Evolutionary conservation across 1,284 basidiomycete species (phyloP).

Genomic region (Trichosporon coremiiforme): DNA sequence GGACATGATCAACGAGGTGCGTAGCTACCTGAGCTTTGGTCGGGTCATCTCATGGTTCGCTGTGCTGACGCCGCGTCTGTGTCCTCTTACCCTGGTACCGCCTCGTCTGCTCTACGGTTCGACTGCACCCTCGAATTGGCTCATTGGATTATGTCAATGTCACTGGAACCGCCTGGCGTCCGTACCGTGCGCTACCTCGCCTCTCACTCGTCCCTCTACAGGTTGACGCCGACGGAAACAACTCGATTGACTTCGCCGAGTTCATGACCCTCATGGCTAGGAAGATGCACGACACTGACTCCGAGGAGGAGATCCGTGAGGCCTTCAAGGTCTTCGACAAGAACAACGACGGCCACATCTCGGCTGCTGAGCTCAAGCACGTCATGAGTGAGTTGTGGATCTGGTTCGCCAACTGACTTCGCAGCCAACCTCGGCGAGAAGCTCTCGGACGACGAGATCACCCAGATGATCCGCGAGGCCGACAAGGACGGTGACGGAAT

Average conservation of each 20-base stretch:
- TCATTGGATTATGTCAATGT: not conserved
- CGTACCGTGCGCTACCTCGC: not conserved
- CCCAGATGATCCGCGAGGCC: constrained; percentile 98
- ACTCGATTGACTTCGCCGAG: constrained; percentile 94
- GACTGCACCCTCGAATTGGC: not conserved
- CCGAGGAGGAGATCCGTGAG: constrained; percentile 68
- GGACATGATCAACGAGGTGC: constrained; percentile 94
- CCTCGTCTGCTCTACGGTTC: not conserved
- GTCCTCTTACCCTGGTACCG: constrained; percentile 7
- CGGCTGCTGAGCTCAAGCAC: constrained; percentile 72
- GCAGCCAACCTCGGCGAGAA: constrained; percentile 74
- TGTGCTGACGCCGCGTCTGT: constrained; percentile 12
- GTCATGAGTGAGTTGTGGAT: constrained; percentile 76
- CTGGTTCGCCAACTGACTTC: not conserved
- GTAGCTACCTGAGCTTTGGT: constrained; percentile 20
- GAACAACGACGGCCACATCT: constrained; percentile 67
- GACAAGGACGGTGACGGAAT: constrained; percentile 73
- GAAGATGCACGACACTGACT: constrained; percentile 92
- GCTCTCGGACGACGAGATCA: constrained; percentile 86
- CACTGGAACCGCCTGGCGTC: not conserved
- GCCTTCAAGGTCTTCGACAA: constrained; percentile 71
- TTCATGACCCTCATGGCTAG: constrained; percentile 96
- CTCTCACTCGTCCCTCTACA: constrained; percentile 28
- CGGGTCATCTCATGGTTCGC: constrained; percentile 39
- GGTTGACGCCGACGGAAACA: constrained; percentile 67